Percentiles rank a stretch among this genome's conserved stretches.
These are phyloP conservation scores for Phytophthora fragariae DNA, from an alignment of 352 stramenopile species.

Conservation along the genomic window DNA sequence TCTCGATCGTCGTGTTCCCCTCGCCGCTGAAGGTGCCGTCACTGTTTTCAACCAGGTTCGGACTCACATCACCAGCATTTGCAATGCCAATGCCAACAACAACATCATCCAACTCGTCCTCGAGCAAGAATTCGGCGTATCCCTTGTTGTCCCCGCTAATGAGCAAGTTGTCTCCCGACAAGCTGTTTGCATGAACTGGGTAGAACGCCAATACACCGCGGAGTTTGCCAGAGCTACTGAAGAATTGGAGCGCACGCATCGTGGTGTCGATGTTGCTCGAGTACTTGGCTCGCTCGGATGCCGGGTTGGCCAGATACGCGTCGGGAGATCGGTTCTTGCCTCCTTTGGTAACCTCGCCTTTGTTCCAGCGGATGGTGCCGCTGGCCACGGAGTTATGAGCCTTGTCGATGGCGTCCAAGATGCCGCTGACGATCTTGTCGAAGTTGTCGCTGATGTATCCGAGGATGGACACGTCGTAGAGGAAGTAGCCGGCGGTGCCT, in stretches of 20 bases:
- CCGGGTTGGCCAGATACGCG: constrained; percentile 78
- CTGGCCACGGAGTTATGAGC: constrained; percentile 65
- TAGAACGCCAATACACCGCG: constrained; percentile 74
- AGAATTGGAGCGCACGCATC: constrained; percentile 72
- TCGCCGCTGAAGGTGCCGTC: constrained; percentile 56
- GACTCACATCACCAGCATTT: constrained; percentile 57
- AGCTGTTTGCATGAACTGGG: constrained; percentile 54
- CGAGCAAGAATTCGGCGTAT: constrained; percentile 27
- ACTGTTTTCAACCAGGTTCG: constrained; percentile 56
- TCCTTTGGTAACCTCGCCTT: constrained; percentile 39
- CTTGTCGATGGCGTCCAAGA: constrained; percentile 63
- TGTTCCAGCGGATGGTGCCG: constrained; percentile 52
- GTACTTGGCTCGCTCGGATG: constrained; percentile 64
- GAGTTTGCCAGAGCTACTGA: constrained; percentile 35
- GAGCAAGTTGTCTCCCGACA: constrained; percentile 63
- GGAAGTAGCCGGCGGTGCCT: constrained; percentile 76
- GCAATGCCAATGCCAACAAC: constrained; percentile 52
- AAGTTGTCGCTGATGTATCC: constrained; percentile 67
- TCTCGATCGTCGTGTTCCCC: constrained; percentile 44
- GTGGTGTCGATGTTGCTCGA: constrained; percentile 68
- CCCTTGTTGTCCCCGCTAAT: constrained; percentile 88
- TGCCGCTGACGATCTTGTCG: constrained; percentile 69
- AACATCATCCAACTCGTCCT: constrained; percentile 36
- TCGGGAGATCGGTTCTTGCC: constrained; percentile 79
- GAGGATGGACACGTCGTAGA: constrained; percentile 68